Percentiles rank a stretch among this genome's conserved stretches.
phyloP scores from a whole-genome alignment of 1,284 basidiomycete species.

The Rhodotorula sp. region DNA sequence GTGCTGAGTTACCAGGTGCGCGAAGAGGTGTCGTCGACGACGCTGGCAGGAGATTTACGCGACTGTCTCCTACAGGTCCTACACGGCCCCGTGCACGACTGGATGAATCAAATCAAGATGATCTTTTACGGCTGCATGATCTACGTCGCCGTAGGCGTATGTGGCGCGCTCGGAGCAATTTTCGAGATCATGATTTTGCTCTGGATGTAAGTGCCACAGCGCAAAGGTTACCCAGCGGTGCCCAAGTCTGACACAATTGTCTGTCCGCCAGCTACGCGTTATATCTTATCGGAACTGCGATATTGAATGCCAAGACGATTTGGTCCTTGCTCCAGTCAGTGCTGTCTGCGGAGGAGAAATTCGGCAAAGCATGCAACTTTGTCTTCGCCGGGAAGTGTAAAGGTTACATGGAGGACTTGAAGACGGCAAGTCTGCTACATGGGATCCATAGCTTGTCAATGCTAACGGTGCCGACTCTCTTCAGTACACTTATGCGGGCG shows the following conservation, averaged over 20 bases:
- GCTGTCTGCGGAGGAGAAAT: not conserved
- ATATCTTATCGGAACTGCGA: conserved; percentile 1
- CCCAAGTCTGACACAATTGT: not conserved
- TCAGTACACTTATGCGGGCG: conserved; percentile 12
- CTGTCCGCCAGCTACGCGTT: not conserved
- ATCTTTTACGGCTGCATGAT: conserved; percentile 9
- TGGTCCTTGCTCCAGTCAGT: conserved; percentile 2
- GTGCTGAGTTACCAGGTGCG: conserved; percentile 2
- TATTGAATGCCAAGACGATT: not conserved
- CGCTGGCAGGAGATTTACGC: too few relatives aligned
- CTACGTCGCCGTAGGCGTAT: conserved; percentile 2
- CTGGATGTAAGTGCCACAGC: not conserved
- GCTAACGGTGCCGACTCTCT: not conserved
- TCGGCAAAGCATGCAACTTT: conserved; percentile 10
- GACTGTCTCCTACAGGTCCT: not conserved
- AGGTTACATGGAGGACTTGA: not conserved
- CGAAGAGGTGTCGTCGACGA: not conserved
- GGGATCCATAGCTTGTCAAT: too few relatives aligned
- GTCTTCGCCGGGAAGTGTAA: conserved; percentile 12
- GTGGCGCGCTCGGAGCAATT: conserved; percentile 9
- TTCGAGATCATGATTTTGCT: conserved; percentile 11
- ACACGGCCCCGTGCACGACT: not conserved
- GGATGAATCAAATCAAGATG: conserved; percentile 11
- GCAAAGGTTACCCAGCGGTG: not conserved
- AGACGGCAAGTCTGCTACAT: not conserved